Conservation (phyloP, 352 stramenopile species). For the Plasmopara viticola region DNA sequence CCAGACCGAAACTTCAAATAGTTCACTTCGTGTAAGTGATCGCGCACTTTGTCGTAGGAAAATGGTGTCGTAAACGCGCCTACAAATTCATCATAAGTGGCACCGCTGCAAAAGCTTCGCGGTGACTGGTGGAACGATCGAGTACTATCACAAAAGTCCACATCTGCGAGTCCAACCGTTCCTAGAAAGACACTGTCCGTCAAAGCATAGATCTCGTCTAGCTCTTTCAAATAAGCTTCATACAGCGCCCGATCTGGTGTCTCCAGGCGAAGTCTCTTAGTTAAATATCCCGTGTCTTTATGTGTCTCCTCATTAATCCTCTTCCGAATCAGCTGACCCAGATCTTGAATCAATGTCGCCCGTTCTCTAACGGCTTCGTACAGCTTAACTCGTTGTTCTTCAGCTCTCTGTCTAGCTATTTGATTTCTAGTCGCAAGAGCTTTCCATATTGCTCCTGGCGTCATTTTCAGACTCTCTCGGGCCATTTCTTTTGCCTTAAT, state of each 20-base stretch:
- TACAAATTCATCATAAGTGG: constrained; percentile 16
- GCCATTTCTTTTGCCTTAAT: constrained; percentile 6
- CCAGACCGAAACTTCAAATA: constrained; percentile 13
- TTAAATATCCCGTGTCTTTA: neutral
- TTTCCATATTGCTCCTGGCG: constrained; percentile 15
- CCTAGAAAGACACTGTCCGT: constrained; percentile 18
- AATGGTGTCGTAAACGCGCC: constrained; percentile 15
- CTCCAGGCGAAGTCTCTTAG: constrained; percentile 9
- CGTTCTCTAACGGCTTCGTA: constrained; percentile 10
- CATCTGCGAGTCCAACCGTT: neutral
- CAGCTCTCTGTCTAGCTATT: constrained; percentile 12
- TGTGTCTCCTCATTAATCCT: constrained; percentile 16
- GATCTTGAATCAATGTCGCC: constrained; percentile 13
- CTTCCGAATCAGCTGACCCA: constrained; percentile 15
- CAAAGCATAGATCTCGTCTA: constrained; percentile 24
- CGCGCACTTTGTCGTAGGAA: constrained; percentile 10
- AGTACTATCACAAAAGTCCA: neutral
- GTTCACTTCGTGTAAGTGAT: neutral
- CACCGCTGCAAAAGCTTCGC: neutral
- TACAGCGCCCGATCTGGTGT: constrained; percentile 18
- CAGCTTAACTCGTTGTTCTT: constrained; percentile 16
- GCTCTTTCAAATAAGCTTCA: constrained; percentile 17
- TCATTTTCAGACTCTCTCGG: neutral
- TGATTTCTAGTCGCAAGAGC: constrained; percentile 16
- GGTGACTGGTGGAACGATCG: constrained; percentile 2